Evolutionary conservation across 495 filamentous ascomycete species (phyloP), one percentile per base, ranked within the genome.

Genomic region (Lindgomyces ingoldianus): DNA sequence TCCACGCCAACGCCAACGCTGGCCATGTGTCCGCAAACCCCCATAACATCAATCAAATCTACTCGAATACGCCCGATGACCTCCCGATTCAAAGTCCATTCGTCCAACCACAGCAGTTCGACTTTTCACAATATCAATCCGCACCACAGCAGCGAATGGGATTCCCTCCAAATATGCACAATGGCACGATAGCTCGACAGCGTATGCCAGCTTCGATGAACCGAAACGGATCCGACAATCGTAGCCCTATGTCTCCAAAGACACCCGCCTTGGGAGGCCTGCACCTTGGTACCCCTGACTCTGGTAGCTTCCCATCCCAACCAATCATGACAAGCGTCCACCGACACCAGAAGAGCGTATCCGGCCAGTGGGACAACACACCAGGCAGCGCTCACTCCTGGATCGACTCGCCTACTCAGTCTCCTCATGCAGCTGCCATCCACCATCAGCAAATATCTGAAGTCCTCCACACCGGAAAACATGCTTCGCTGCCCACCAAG

Each of bases 51-150:
- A 88, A 86, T 27, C 85, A 89, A 30, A 79, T 87, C 57, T 96
- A 85, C 74, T 96, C 92, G 26, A 88, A 87, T 68, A 96, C 91
- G 2, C 92, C 91, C 8, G 92, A 96, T 48, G 90, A 90, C 22
- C 86, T 88, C 47, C 91, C 91, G 3, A 92, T 95, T 62, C 87
- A 91, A 68, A 95, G 91, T 70, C 92, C 92, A 0, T 96, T 92
- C 66, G 81, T 88, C 25, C 84, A 90, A 22, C 50, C 62, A 50
- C 77, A 76, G 62, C 87, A 83, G 69, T 93, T 91, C 76, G 84
- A 85, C 71, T 88, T 88, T 59, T 80, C 83, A 12, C 89, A 90
- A 64, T 91, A 87, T 71, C 81, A 82, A 26, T 79, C 80, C 8
- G 54, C 67, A 0, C 67, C 67, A 48, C 57, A 62, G 27, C 57